Percentiles rank a stretch among this genome's conserved stretches.
Evolutionary conservation across 257 asterid genomes (phyloP).

Genomic region (Salvia rosmarinus): DNA sequence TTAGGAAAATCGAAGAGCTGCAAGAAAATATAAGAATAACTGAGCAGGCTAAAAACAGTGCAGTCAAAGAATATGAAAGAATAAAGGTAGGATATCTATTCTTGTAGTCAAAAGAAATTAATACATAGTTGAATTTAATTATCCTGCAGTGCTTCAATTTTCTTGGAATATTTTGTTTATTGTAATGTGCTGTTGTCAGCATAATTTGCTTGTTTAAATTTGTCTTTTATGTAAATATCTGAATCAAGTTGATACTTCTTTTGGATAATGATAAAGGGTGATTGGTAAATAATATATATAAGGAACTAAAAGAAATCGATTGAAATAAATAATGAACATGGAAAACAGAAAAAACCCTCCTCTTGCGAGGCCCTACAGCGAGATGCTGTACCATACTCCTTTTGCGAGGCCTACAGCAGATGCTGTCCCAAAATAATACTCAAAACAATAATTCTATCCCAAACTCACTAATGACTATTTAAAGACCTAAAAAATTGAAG

Average conservation of each 20-base stretch:
- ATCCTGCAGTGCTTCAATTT: not conserved
- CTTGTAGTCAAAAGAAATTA: constrained; percentile 8
- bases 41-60: constrained; percentile 77
- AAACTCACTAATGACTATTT: too few relatives aligned
- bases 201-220: constrained; percentile 18
- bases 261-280: not conserved
- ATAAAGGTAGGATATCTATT: constrained; percentile 69
- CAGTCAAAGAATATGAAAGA: constrained; percentile 72
- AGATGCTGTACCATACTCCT: too few relatives aligned
- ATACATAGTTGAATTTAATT: not conserved
- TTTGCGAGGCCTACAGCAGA: too few relatives aligned
- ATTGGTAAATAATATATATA: too few relatives aligned
- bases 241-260: constrained; percentile 4
- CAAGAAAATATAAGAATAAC: constrained; percentile 75
- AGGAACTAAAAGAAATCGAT: too few relatives aligned
- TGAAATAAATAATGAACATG: too few relatives aligned
- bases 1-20: constrained; percentile 88
- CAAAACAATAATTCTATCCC: too few relatives aligned
- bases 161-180: not conserved
- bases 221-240: not conserved
- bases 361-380: too few relatives aligned
- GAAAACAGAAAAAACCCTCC: too few relatives aligned
- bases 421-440: too few relatives aligned
- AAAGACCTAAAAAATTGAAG: too few relatives aligned
- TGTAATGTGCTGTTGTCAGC: not conserved